Conservation (phyloP, 805 yeast species). For the Saccharomycopsis synnaedendra region DNA sequence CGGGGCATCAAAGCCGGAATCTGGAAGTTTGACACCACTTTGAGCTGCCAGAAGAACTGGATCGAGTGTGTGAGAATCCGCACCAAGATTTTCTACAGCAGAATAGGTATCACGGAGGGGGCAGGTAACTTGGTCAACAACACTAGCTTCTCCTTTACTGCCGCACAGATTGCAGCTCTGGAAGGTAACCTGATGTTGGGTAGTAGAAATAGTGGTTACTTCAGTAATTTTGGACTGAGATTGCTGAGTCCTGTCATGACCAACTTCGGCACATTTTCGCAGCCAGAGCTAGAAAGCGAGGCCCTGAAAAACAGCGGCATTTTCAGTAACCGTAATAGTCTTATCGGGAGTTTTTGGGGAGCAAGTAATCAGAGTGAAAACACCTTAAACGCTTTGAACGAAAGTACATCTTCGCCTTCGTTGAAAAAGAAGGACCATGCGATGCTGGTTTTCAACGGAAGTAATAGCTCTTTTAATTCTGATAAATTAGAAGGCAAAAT, state of each 20-base stretch:
- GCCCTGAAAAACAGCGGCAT: background rate
- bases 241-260: constrained; percentile 16
- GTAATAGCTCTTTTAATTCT: constrained; percentile 4
- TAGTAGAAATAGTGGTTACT: constrained; percentile 20
- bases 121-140: constrained; percentile 11
- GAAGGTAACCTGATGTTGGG: constrained; percentile 1
- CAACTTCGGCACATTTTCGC: constrained; percentile 19
- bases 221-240: constrained; percentile 16
- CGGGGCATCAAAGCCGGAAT: constrained; percentile 49
- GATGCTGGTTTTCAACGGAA: constrained; percentile 5
- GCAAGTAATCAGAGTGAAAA: background rate
- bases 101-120: constrained; percentile 42
- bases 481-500: constrained; percentile 10
- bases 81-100: constrained; percentile 70
- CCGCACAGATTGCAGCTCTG: constrained; percentile 3
- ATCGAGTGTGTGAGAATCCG: constrained; percentile 51
- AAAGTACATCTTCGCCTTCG: background rate
- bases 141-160: constrained; percentile 7
- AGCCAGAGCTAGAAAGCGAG: background rate
- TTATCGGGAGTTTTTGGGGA: constrained; percentile 14
- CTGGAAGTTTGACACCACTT: constrained; percentile 43
- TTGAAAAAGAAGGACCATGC: background rate
- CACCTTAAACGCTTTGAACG: background rate
- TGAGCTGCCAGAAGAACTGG: constrained; percentile 47
- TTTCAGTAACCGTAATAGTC: constrained; percentile 13